phyloP scores from a whole-genome alignment of 1,284 basidiomycete species.

The Ceratobasidium sp. region DNA sequence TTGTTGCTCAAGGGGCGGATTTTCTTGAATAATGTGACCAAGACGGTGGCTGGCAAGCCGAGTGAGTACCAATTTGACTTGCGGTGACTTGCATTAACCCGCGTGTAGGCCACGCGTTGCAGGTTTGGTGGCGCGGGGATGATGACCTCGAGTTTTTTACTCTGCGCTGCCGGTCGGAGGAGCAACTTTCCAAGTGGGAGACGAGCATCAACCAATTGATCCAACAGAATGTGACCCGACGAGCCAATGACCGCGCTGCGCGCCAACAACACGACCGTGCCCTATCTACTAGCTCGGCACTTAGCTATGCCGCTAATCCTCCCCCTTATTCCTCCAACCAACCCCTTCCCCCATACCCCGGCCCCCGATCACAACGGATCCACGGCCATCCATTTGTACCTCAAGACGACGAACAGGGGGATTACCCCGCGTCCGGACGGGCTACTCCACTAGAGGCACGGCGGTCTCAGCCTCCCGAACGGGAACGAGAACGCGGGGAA shows the following conservation, averaged over 20 bases:
- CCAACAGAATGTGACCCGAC: slow-evolving; percentile 50
- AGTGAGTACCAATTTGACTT: slow-evolving; percentile 1
- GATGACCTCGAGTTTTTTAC: slow-evolving; percentile 92
- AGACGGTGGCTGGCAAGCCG: slow-evolving; percentile 58
- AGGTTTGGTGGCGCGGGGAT: slow-evolving; percentile 93
- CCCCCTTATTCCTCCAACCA: slow-evolving; percentile 39
- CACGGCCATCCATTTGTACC: slow-evolving; percentile 51
- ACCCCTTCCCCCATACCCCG: slow-evolving; percentile 23
- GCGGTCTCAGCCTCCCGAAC: slow-evolving; percentile 62
- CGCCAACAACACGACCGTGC: slow-evolving; percentile 35
- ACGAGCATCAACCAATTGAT: slow-evolving; percentile 86
- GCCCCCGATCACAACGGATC: slow-evolving; percentile 58
- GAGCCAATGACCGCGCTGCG: slow-evolving; percentile 44
- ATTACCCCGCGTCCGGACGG: slow-evolving; percentile 59
- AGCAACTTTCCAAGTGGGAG: slow-evolving; percentile 93
- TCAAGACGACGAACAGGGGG: slow-evolving; percentile 64
- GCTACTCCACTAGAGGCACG: slow-evolving; percentile 68
- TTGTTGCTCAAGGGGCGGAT: slow-evolving; percentile 95
- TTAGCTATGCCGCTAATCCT: slow-evolving; percentile 41
- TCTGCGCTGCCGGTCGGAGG: slow-evolving; percentile 89
- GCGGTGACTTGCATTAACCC: slow-evolving; percentile 13
- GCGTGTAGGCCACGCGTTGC: slow-evolving; percentile 56
- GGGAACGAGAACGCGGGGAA: slow-evolving; percentile 53
- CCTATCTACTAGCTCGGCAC: slow-evolving; percentile 32
- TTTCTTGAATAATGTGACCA: slow-evolving; percentile 94